phyloP scores from a whole-genome alignment of 2,329 filamentous ascomycete genomes.

The Fusarium robinianum region DNA sequence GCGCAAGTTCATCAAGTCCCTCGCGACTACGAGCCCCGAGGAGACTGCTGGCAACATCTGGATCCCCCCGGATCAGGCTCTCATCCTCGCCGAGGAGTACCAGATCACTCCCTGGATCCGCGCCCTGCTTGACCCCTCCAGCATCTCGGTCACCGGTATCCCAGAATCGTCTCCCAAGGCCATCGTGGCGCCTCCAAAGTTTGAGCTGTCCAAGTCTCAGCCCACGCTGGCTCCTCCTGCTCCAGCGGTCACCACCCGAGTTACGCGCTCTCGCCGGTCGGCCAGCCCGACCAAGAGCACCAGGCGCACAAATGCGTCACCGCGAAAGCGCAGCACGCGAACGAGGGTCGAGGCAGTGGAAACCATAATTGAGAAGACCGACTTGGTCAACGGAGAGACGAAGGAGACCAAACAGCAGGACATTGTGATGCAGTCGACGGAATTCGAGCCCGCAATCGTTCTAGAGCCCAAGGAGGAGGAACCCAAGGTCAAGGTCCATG shows the following conservation, averaged over 20 bases:
- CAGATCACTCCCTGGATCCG: conserved; percentile 83
- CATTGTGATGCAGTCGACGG: conserved; percentile 51
- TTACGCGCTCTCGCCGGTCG: conserved; percentile 58
- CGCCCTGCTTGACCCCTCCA: conserved; percentile 86
- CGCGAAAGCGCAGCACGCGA: conserved; percentile 58
- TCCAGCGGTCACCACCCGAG: conserved; percentile 50
- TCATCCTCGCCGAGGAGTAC: conserved; percentile 85
- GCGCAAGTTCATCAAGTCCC: conserved; percentile 82
- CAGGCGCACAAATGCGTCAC: conserved; percentile 55
- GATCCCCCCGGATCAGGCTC: conserved; percentile 83
- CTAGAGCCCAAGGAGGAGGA: conserved; percentile 61
- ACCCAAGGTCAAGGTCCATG: conserved; percentile 68
- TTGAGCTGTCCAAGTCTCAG: conserved; percentile 58
- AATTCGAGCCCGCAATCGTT: conserved; percentile 54
- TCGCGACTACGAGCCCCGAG: conserved; percentile 79
- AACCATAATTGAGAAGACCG: conserved; percentile 33
- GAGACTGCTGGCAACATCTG: conserved; percentile 97
- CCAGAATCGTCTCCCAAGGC: conserved; percentile 72
- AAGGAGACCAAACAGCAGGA: conserved; percentile 41
- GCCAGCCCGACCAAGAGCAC: conserved; percentile 59
- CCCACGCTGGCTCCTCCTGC: conserved; percentile 55
- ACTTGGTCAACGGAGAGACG: conserved; percentile 39
- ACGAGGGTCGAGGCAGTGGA: conserved; percentile 48
- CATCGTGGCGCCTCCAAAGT: conserved; percentile 82
- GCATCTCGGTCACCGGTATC: conserved; percentile 66